phyloP scores from a whole-genome alignment of 1,284 basidiomycete species.

The Inonotus hispidus region DNA sequence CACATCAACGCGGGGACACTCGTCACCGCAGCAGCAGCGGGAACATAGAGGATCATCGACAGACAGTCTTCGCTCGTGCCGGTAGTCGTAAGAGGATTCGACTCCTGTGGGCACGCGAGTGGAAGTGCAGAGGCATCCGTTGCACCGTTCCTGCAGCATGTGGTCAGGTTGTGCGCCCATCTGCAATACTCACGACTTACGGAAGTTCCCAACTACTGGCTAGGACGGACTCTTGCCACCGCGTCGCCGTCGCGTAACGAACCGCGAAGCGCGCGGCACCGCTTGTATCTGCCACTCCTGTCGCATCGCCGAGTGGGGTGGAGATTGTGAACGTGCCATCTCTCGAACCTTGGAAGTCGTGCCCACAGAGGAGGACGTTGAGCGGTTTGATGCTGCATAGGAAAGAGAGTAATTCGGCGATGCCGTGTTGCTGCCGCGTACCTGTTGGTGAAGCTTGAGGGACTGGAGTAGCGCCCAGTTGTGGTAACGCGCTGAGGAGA shows the following conservation, averaged over 20 bases:
- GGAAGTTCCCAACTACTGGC: slow-evolving; percentile 54
- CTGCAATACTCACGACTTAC: slow-evolving; percentile 36
- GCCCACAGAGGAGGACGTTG: slow-evolving; percentile 5
- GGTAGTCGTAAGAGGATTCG: slow-evolving; percentile 38
- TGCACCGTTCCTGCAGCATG: slow-evolving; percentile 40
- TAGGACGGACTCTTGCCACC: slow-evolving; percentile 54
- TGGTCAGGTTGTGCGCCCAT: background rate
- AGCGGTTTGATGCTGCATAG: slow-evolving; percentile 14
- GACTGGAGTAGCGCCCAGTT: background rate
- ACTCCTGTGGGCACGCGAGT: slow-evolving; percentile 65
- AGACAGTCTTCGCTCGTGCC: slow-evolving; percentile 71
- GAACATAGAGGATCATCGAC: slow-evolving; percentile 70
- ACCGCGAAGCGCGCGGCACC: slow-evolving; percentile 54
- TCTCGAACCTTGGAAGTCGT: background rate
- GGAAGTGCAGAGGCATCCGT: slow-evolving; percentile 53
- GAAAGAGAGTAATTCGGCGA: slow-evolving; percentile 7
- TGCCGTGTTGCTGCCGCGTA: slow-evolving; percentile 4
- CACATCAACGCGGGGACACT: slow-evolving; percentile 55
- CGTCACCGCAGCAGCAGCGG: slow-evolving; percentile 35
- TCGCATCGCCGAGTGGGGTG: slow-evolving; percentile 50
- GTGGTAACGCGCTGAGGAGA: background rate
- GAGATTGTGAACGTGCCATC: background rate
- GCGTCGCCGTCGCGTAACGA: slow-evolving; percentile 55
- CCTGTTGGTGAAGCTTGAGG: slow-evolving; percentile 2
- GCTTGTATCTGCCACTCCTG: slow-evolving; percentile 42